A percentile compares a stretch with the other conserved stretches of the same genome.
phyloP scores from a whole-genome alignment of 345 rosid genomes.

The Brassica juncea region DNA sequence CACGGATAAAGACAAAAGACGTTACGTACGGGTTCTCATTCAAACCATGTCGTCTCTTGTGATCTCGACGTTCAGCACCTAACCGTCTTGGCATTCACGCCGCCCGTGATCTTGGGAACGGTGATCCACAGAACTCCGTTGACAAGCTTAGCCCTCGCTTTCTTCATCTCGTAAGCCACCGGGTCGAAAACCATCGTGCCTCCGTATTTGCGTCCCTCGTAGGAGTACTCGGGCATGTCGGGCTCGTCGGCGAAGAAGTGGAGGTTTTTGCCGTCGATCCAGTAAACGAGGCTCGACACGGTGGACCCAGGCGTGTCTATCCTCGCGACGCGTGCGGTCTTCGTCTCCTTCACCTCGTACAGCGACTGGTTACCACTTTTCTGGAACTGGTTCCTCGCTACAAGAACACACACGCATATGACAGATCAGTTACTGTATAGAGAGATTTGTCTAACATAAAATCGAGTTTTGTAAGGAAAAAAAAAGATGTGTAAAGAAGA shows the following conservation, averaged over 20 bases:
- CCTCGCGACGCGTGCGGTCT: neutral
- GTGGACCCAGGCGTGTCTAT: neutral
- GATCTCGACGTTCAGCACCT: neutral
- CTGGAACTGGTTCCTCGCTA: neutral
- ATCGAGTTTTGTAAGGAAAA: neutral
- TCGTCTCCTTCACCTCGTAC: neutral
- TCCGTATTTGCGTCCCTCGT: constrained; percentile 28
- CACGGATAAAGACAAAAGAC: neutral
- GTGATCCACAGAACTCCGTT: constrained; percentile 27
- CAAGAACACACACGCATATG: neutral
- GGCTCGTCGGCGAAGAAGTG: constrained; percentile 34
- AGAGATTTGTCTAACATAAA: neutral
- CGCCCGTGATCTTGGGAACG: constrained; percentile 25
- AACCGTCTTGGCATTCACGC: neutral
- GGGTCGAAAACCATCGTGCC: constrained; percentile 7
- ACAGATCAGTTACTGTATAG: neutral
- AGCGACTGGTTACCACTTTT: neutral
- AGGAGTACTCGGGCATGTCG: neutral
- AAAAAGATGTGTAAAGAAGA: neutral
- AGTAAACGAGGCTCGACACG: constrained; percentile 8
- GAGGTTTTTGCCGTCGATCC: constrained; percentile 5
- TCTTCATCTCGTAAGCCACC: neutral
- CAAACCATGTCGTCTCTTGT: neutral
- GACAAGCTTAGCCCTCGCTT: constrained; percentile 8
- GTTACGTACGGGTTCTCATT: neutral